Evolutionary conservation across 192 early-diverging fungal genomes (phyloP), one percentile per base, ranked within the genome.

Genomic region (Chytriomyces hyalinus): DNA sequence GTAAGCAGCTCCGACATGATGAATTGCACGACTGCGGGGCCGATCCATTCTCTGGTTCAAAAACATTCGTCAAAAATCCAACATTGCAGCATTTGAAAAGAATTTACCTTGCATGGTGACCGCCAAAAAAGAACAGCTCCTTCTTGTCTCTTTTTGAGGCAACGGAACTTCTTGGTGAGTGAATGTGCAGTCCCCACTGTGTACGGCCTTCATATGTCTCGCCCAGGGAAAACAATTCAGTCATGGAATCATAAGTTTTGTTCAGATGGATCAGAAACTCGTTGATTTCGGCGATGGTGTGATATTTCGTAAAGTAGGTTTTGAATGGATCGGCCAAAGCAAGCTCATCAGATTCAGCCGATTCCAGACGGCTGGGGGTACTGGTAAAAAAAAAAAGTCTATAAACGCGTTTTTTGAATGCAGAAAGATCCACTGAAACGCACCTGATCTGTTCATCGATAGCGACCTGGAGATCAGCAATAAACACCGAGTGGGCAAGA

Each of bases 11-110:
- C 79, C n/a, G 86, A 81, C 66, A 85, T 82, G 61, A 91, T 80
- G 66, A 90, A 91, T 0, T 80, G 72, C 4, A 90, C 84, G 11
- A 85, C 84, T 26, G 90, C 90, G 8, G 74, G 80, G 8, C 82
- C 82, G 78, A 88, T 80, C 84, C 84, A 86, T 84, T 84, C 84
- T 68, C 77, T 73, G 28, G 8, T 24, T 26, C 24, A 26, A 26
- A 82, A 84, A 0, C n/a, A 13, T 46, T 65, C 57, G 65, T 11
- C 44, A 75, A 43, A 22, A 6, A 70, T 6, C 22, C 44, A 44
- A 78, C 24, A 78, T 8, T 44, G 1, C 43, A 15, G 20, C 24
- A 26, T 20, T 15, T 67, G 36, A 50, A 44, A 28, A 72, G 24
- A 8, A 43, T 22, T 63, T 51, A 77, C 73, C 78, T 44, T 6